Percentiles rank a stretch among this genome's conserved stretches.
These are phyloP conservation scores for Cystobasidium slooffiae DNA, from an alignment of 1,284 basidiomycete species.

Conservation along the genomic window DNA sequence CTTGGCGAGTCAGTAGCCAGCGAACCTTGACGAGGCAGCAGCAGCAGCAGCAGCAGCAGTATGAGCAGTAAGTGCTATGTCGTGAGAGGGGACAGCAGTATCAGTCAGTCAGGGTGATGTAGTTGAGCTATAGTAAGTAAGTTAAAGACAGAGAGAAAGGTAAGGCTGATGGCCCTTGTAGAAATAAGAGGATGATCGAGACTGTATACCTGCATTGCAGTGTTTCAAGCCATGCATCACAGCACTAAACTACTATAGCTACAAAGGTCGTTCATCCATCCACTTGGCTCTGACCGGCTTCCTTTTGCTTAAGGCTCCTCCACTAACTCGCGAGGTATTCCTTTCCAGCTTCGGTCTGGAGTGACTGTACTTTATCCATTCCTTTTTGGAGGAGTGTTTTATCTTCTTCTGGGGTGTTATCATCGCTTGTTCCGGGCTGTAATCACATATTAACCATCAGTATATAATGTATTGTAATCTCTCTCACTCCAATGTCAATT, in stretches of 20 bases:
- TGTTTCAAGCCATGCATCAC: background rate
- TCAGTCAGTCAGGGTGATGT: too few relatives aligned
- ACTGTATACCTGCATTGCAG: background rate
- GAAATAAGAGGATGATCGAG: too few relatives aligned
- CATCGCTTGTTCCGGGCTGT: slow-evolving; percentile 28
- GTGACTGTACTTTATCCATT: slow-evolving; percentile 20
- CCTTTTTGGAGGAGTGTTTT: slow-evolving; percentile 28
- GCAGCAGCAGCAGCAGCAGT: background rate
- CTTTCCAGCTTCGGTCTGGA: slow-evolving; percentile 34
- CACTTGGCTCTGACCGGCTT: too few relatives aligned
- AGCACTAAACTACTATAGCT: background rate
- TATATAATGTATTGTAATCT: background rate
- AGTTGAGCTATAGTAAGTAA: too few relatives aligned
- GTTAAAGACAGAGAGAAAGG: too few relatives aligned
- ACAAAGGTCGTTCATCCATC: too few relatives aligned
- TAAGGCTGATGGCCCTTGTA: too few relatives aligned
- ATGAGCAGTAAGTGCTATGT: background rate
- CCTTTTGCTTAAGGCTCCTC: too few relatives aligned
- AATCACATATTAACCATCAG: background rate
- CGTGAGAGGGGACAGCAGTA: too few relatives aligned
- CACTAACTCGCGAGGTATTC: slow-evolving; percentile 37
- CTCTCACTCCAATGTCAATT: background rate
- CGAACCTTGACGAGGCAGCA: background rate
- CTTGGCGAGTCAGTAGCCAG: background rate
- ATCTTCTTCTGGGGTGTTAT: slow-evolving; percentile 10